phyloP scores from a whole-genome alignment of 306 rosid species.

The Quercus rubra region DNA sequence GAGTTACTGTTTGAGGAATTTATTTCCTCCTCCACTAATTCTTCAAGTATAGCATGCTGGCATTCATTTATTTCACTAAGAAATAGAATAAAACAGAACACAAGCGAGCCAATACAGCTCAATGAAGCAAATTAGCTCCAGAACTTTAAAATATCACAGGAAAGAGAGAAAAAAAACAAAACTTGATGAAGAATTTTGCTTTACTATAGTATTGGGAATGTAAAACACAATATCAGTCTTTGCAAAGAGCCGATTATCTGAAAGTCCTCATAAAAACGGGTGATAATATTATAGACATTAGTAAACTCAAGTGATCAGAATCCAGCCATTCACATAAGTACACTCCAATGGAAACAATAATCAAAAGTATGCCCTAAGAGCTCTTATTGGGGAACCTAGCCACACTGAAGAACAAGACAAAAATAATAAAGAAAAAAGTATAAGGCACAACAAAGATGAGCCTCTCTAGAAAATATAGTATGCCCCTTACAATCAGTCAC shows the following conservation, averaged over 20 bases:
- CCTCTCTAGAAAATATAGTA: background rate
- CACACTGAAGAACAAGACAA: background rate
- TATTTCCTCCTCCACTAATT: constrained; percentile 84
- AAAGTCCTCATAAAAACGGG: background rate
- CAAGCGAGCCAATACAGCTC: constrained; percentile 32
- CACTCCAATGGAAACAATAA: background rate
- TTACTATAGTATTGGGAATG: background rate
- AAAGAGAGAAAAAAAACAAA: background rate
- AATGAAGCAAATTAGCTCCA: background rate
- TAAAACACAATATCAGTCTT: background rate
- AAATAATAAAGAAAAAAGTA: background rate
- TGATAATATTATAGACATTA: background rate
- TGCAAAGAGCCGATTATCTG: background rate
- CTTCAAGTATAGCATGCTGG: constrained; percentile 80
- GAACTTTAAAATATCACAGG: constrained; percentile 6
- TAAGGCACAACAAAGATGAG: background rate
- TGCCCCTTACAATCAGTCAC: background rate
- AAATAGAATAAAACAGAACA: constrained; percentile 18
- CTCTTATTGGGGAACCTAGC: background rate
- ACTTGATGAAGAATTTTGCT: background rate
- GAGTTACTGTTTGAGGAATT: constrained; percentile 38
- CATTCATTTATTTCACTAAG: constrained; percentile 64
- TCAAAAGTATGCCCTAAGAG: background rate
- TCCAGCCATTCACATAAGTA: background rate
- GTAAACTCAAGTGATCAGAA: background rate